Percentiles rank a stretch among this genome's conserved stretches.
phyloP scores from a whole-genome alignment of 805 yeast genomes.

The Candida schatavii region DNA sequence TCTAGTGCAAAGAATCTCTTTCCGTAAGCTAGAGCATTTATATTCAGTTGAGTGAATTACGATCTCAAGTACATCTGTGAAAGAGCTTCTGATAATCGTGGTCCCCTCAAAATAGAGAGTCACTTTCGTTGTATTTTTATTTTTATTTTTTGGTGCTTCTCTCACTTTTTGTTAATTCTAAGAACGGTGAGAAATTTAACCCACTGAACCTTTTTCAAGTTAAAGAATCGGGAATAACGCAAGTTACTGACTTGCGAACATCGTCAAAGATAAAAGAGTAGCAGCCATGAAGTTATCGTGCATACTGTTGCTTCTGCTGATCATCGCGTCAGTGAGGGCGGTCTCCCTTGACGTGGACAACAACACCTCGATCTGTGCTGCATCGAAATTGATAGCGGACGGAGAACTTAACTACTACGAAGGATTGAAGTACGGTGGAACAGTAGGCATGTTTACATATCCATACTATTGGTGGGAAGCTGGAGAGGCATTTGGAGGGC shows the following conservation, averaged over 20 bases:
- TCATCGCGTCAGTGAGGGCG: not conserved
- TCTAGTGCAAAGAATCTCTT: too few relatives aligned
- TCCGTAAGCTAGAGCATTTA: too few relatives aligned
- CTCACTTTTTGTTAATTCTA: too few relatives aligned
- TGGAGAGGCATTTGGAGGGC: slow-evolving; percentile 50
- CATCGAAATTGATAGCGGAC: slow-evolving; percentile 29
- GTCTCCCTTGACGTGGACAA: not conserved
- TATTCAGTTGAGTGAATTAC: too few relatives aligned
- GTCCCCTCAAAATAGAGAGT: too few relatives aligned
- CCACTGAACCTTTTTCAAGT: not conserved
- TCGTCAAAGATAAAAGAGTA: too few relatives aligned
- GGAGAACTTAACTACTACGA: slow-evolving; percentile 47
- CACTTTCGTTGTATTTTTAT: too few relatives aligned
- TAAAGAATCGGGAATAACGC: too few relatives aligned
- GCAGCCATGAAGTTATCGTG: not conserved
- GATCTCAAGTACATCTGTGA: too few relatives aligned
- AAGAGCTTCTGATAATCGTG: too few relatives aligned
- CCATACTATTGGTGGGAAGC: slow-evolving; percentile 57
- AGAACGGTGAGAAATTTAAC: not conserved
- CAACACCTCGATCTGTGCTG: slow-evolving; percentile 39
- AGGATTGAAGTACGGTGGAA: slow-evolving; percentile 43
- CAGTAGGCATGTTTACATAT: slow-evolving; percentile 43
- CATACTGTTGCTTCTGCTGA: not conserved
- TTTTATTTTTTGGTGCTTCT: too few relatives aligned
- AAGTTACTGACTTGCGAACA: too few relatives aligned